Evolutionary conservation across 1,284 basidiomycete genomes (phyloP), one percentile per base, ranked within the genome.

Genomic region (Ganoderma sinense): DNA sequence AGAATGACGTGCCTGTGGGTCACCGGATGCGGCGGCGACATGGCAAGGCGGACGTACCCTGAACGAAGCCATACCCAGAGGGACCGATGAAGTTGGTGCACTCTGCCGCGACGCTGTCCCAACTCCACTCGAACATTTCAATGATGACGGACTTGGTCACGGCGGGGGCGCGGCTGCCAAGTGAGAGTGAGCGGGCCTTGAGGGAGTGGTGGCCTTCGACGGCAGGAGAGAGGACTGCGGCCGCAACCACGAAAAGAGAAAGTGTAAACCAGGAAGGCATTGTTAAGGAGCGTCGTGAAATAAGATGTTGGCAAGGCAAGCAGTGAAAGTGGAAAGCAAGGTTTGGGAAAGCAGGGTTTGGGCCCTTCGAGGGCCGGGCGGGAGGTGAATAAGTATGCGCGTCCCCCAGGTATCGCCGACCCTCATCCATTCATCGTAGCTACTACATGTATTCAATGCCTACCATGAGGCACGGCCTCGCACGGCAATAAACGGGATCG

Each of bases 1-100:
- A 39, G 23, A 29, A 11, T 23, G n/a, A 13, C 10, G 45, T 41
- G 39, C 29, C 29, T 20, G 18, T 56, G 16, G 31, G 53, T 18
- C 26, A 31, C 18, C 23, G 4, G 5, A 20, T 39, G 33, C 31
- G 20, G 26, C 36, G 23, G 23, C 13, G 6, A 41, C 40, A 40
- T 43, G 40, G 7, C 23, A 31, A n/a, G 39, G 16, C 18, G 16
- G 5, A 68, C 70, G 58, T 48, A 87, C 88, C 87, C 87, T 91
- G 90, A 33, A 92, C 88, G 73, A 85, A 91, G 5, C 89, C 90
- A 76, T 91, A 91, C 0, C 89, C 83, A 31, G 88, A 86, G 10
- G 90, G 89, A 0, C 91, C 90, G 66, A 92, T 83, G 77, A 91
- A 92, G 66, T 82, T 82, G 4, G 84, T 88, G 78, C 91, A 92